Percentiles rank a stretch among this genome's conserved stretches.
Conservation (phyloP, 805 yeast species). For the Grigorovia humatica region DNA sequence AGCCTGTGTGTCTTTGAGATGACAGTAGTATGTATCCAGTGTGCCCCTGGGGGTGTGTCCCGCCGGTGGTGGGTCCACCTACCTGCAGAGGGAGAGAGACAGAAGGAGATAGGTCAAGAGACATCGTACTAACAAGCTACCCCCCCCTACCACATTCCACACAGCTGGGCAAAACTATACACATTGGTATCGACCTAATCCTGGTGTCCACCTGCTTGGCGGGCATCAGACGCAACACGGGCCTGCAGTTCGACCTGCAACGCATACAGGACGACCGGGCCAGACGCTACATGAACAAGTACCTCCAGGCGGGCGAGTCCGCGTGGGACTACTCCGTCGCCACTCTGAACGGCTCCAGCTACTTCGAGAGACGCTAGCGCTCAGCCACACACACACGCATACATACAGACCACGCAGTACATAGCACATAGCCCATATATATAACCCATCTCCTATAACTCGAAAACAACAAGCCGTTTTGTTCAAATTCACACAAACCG, state of each 20-base stretch:
- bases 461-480: not conserved
- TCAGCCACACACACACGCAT: not conserved
- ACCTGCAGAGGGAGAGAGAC: too few relatives aligned
- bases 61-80: too few relatives aligned
- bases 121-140: not conserved
- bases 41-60: too few relatives aligned
- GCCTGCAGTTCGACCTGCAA: slow-evolving; percentile 49
- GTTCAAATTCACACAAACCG: not conserved
- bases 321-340: slow-evolving; percentile 64
- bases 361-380: slow-evolving; percentile 54
- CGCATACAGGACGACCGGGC: slow-evolving; percentile 36
- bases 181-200: slow-evolving; percentile 48
- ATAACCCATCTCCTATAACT: too few relatives aligned
- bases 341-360: slow-evolving; percentile 58
- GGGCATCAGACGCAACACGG: slow-evolving; percentile 64
- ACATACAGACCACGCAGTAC: not conserved
- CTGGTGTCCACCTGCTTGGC: slow-evolving; percentile 59
- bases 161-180: slow-evolving; percentile 45
- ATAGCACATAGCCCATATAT: too few relatives aligned
- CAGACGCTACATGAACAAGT: slow-evolving; percentile 47
- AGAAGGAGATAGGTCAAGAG: too few relatives aligned
- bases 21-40: too few relatives aligned
- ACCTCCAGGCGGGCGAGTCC: slow-evolving; percentile 79
- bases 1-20: too few relatives aligned
- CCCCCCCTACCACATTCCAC: too few relatives aligned